Evolutionary conservation across 495 filamentous ascomycete genomes (phyloP), one percentile per base, ranked within the genome.

Genomic region (Aspergillus panamensis): DNA sequence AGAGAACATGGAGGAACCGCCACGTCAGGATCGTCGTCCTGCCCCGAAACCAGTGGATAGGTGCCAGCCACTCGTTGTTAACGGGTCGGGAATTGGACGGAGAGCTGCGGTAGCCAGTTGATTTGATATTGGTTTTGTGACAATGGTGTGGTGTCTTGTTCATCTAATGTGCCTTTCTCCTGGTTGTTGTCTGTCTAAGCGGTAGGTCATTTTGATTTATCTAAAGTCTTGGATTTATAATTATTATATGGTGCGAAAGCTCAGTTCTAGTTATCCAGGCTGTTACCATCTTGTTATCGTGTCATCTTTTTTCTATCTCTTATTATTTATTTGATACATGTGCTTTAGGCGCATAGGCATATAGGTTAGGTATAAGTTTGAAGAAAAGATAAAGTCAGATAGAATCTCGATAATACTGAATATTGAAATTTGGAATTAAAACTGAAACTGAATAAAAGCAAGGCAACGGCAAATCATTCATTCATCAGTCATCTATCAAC

Each of bases 1-100:
- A 8, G 44, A 53, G 17, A 31, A 59, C 19, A 12, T 17, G 54
- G 35, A 53, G 17, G 21, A 59, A 33, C 49, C 43, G 31, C 6
- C 17, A 52, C n/a, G 37, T 47, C 39, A 17, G 17, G 13, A 48
- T 25, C 3, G 8, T 14, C 7, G n/a, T 16, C n/a, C 25, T 4
- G 6, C 35, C n/a, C n/a, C 43, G 8, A 64, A 60, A 40, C 3
- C 40, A 6, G 17, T 35, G 14, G 65, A 65, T 20, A 55, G 47
- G 25, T 62, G 57, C 39, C 65, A 65, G 48, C 74, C 74, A 6
- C 44, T 77, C 20, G 74, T 77, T 1, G 67, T 77, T 17, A 74
- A 77, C 60, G 74, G 74, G 10, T 76, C 73, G 21, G 71, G 73
- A 7, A 48, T 57, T 19, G 58, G 62, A 49, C 33, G 43, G 17